Evolutionary conservation across 2,329 filamentous ascomycete species (phyloP).

Genomic region (Aspergillus unguis): DNA sequence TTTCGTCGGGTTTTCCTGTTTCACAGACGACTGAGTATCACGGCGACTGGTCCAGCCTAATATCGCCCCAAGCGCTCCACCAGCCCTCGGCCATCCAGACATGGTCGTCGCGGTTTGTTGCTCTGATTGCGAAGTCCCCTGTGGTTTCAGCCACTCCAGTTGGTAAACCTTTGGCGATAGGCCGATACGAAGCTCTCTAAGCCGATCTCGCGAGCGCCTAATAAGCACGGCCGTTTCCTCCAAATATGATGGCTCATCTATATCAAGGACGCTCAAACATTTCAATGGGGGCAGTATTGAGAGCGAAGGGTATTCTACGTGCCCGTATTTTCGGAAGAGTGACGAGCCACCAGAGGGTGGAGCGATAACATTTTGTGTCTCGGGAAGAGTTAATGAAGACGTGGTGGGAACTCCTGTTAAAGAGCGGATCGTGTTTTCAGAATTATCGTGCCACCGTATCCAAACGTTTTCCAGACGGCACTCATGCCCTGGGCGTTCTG

Average conservation of each 20-base stretch:
- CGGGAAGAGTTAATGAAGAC: constrained; percentile 17
- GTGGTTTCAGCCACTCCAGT: constrained; percentile 28
- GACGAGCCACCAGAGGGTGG: constrained; percentile 24
- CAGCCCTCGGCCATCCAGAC: constrained; percentile 31
- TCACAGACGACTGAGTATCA: not conserved
- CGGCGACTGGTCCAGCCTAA: constrained; percentile 12
- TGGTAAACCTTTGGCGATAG: constrained; percentile 51
- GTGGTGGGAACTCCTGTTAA: constrained; percentile 14
- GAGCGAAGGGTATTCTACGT: constrained; percentile 75
- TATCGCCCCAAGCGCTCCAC: constrained; percentile 34
- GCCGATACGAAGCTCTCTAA: constrained; percentile 71
- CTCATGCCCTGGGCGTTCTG: constrained; percentile 58
- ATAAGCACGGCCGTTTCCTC: constrained; percentile 79
- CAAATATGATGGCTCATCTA: constrained; percentile 77
- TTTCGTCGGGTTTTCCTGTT: constrained; percentile 2
- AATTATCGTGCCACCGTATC: constrained; percentile 81
- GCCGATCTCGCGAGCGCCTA: constrained; percentile 62
- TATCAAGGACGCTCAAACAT: constrained; percentile 72
- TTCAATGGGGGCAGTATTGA: constrained; percentile 72
- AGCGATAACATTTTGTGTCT: constrained; percentile 15
- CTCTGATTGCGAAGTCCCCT: constrained; percentile 16
- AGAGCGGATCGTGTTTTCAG: constrained; percentile 39
- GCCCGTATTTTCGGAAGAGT: constrained; percentile 52
- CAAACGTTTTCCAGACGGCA: constrained; percentile 71
- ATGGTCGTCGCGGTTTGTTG: constrained; percentile 12